Percentiles rank a stretch among this genome's conserved stretches.
Conservation (phyloP, 1,284 basidiomycete species). For the Cryptococcus depauperatus region DNA sequence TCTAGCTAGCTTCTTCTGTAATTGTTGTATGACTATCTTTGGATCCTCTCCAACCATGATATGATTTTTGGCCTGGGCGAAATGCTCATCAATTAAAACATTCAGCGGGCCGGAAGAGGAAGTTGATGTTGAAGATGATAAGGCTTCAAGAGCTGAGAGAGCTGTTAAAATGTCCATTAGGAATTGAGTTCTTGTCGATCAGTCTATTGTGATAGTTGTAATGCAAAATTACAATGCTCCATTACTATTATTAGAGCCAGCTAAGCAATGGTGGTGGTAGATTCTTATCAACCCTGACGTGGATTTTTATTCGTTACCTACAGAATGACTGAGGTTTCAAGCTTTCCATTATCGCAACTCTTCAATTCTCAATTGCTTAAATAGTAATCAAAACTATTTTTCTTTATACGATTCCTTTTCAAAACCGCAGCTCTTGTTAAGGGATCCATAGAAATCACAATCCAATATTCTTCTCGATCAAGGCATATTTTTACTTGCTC, state of each 20-base stretch:
- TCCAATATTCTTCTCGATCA: background rate
- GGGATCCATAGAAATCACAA: background rate
- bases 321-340: too few relatives aligned
- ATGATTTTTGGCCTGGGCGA: constrained; percentile 55
- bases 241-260: too few relatives aligned
- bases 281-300: too few relatives aligned
- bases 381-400: too few relatives aligned
- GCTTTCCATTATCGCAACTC: too few relatives aligned
- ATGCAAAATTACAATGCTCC: too few relatives aligned
- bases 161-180: constrained; percentile 30
- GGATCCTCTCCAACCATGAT: constrained; percentile 53
- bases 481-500: background rate
- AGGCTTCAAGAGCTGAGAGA: constrained; percentile 32
- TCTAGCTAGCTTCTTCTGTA: constrained; percentile 57
- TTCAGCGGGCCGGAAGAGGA: constrained; percentile 62
- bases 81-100: constrained; percentile 53
- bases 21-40: constrained; percentile 51
- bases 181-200: too few relatives aligned
- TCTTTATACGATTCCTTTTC: background rate
- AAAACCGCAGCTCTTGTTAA: too few relatives aligned
- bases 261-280: too few relatives aligned
- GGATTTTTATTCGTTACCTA: too few relatives aligned
- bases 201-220: too few relatives aligned
- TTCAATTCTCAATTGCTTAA: too few relatives aligned
- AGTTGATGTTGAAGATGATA: constrained; percentile 50